These are phyloP conservation scores for Macrolepiota dolichaula DNA, from an alignment of 768 basidiomycete species.

Conservation along the genomic window DNA sequence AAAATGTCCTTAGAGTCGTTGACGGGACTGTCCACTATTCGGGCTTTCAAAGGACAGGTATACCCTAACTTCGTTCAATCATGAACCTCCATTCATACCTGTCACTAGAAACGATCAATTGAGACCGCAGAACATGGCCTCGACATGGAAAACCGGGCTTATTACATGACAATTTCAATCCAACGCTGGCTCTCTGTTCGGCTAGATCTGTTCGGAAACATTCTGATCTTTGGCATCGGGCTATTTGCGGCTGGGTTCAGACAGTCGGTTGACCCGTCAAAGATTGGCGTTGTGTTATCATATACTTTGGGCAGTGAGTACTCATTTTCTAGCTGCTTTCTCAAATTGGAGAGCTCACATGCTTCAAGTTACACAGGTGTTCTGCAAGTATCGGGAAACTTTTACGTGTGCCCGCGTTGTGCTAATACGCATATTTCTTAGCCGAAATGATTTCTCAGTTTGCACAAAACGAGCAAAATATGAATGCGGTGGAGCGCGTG, in stretches of 20 bases:
- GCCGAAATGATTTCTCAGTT: slow-evolving; percentile 54
- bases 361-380: slow-evolving; percentile 39
- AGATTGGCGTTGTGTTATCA: slow-evolving; percentile 53
- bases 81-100: not conserved
- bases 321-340: not conserved
- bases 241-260: slow-evolving; percentile 67
- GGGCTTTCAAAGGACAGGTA: slow-evolving; percentile 57
- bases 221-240: slow-evolving; percentile 67
- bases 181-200: slow-evolving; percentile 65
- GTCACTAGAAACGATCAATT: slow-evolving; percentile 42
- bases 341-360: not conserved
- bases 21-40: slow-evolving; percentile 61
- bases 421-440: slow-evolving; percentile 18
- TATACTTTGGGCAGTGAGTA: slow-evolving; percentile 46
- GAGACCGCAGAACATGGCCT: slow-evolving; percentile 48
- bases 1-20: slow-evolving; percentile 43
- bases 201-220: slow-evolving; percentile 63
- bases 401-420: not conserved
- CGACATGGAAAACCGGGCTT: slow-evolving; percentile 60
- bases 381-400: slow-evolving; percentile 30
- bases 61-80: not conserved
- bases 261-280: slow-evolving; percentile 32
- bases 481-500: slow-evolving; percentile 71
- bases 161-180: slow-evolving; percentile 61
- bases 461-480: slow-evolving; percentile 64